A percentile compares a stretch with the other conserved stretches of the same genome.
Evolutionary conservation across 1,284 basidiomycete genomes (phyloP).

Genomic region (Marasmius oreades): DNA sequence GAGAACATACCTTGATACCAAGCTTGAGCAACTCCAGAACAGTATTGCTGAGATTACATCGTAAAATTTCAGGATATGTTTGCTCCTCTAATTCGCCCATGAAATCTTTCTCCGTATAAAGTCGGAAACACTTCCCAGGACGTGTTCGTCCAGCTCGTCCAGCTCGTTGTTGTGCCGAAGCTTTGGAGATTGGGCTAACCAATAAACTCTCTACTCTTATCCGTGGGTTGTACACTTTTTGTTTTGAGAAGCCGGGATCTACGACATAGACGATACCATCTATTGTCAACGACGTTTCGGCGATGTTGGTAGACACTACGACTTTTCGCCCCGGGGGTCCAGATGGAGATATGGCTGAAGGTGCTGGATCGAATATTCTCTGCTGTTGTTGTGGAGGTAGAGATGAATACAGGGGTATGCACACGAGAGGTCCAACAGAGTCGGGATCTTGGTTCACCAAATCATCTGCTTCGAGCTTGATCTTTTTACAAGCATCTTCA

Average conservation of each 20-base stretch:
- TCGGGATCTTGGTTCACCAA: conserved; percentile 67
- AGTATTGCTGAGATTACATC: conserved; percentile 91
- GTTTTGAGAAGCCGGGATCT: conserved; percentile 96
- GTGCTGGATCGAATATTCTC: conserved; percentile 90
- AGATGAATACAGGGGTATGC: conserved; percentile 92
- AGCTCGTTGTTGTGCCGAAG: conserved; percentile 93
- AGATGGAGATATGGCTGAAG: conserved; percentile 54
- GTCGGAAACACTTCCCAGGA: conserved; percentile 95
- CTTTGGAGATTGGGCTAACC: conserved; percentile 95
- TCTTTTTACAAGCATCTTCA: conserved; percentile 94
- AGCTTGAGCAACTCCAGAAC: conserved; percentile 94
- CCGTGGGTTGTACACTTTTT: conserved; percentile 96
- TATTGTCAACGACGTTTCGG: conserved; percentile 96
- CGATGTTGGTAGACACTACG: conserved; percentile 96
- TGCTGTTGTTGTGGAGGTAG: conserved; percentile 93
- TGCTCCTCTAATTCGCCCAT: conserved; percentile 94
- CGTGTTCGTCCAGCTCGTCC: conserved; percentile 95
- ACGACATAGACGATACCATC: conserved; percentile 99
- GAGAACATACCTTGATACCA: conserved; percentile 38
- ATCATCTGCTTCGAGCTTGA: conserved; percentile 86
- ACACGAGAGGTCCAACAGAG: conserved; percentile 81
- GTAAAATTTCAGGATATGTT: conserved; percentile 93
- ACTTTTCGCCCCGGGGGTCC: conserved; percentile 91
- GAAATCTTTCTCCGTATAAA: conserved; percentile 98
- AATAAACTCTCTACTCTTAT: conserved; percentile 95